Base-by-base conservation (phyloP, 2,329 filamentous ascomycete species). In the Calonectria honghensis region DNA sequence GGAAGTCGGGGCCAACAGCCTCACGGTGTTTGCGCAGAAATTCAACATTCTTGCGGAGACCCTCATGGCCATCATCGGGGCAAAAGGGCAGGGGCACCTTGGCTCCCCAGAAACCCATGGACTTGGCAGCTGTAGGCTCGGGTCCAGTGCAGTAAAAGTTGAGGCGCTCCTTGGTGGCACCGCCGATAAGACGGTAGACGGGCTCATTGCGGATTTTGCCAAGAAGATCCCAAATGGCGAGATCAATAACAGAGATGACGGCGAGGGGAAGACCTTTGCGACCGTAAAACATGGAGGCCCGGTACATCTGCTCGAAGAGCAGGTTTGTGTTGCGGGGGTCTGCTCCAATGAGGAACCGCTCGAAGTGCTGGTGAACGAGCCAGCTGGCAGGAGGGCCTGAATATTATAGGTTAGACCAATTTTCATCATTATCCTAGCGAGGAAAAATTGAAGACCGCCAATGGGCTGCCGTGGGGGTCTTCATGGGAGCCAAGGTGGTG, bases 71-170 rank as follows among this genome's bases (percentile, higher is more conserved):
- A 82, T 98, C 96, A 64, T 96, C 96, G 1, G 96, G 95, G 78
- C 95, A 96, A 85, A 95, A 97, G 14, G 96, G 96, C 41, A 98
- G 89, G 4, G 96, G 94, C 20, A 98, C 95, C 86, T 98, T 98
- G 79, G 93, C 95, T 63, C 95, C 96, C 87, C 93, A 95, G 88
- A 98, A 98, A 1, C 96, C 96, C 92, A 96, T 96, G 4, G 89
- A 89, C 85, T 95, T 95, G 52, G 96, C 95, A 0, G 95, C 92
- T 6, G 90, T 89, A 7, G 96, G 95, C 79, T 96, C 93, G 2
- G 96, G 96, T 0, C 96, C 96, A 1, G 96, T 98, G 90, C 96
- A 98, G 90, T 98, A 98, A 85, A 98, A 98, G 85, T 96, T 88
- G 78, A 98, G 89, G 73, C 93, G 91, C 77, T 96, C 92, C 78